These are phyloP conservation scores for Ogataea paraovalis DNA, from an alignment of 805 yeast genomes.

Conservation along the genomic window DNA sequence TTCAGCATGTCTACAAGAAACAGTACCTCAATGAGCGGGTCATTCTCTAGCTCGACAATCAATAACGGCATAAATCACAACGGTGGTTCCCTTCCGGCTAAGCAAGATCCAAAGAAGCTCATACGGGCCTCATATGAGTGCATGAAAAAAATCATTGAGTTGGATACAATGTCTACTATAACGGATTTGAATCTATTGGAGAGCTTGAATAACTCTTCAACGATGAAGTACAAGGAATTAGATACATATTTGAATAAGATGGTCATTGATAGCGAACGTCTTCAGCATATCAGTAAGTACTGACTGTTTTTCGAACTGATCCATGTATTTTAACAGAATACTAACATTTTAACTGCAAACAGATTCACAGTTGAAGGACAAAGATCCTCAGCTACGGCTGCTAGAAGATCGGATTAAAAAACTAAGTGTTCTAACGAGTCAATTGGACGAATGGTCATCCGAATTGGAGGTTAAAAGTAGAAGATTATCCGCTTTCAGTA, in stretches of 20 bases:
- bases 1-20: background rate
- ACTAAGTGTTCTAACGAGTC: conserved; percentile 45
- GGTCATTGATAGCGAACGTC: conserved; percentile 12
- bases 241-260: conserved; percentile 37
- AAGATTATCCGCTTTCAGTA: conserved; percentile 8
- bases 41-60: background rate
- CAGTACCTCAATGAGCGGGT: background rate
- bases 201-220: conserved; percentile 55
- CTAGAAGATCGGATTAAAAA: conserved; percentile 36
- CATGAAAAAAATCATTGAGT: conserved; percentile 30
- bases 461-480: conserved; percentile 47
- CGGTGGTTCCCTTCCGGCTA: conserved; percentile 1
- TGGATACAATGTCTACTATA: conserved; percentile 33
- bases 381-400: conserved; percentile 18
- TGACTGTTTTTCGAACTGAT: too few species aligned
- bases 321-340: background rate
- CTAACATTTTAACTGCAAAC: background rate
- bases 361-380: conserved; percentile 6
- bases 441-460: conserved; percentile 58
- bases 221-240: conserved; percentile 45
- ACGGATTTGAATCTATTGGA: conserved; percentile 46
- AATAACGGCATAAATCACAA: background rate
- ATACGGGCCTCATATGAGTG: conserved; percentile 28
- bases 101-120: conserved; percentile 23
- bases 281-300: conserved; percentile 8